These are phyloP conservation scores for Blastocystis sp. DNA, from an alignment of 352 stramenopile species.

Conservation along the genomic window DNA sequence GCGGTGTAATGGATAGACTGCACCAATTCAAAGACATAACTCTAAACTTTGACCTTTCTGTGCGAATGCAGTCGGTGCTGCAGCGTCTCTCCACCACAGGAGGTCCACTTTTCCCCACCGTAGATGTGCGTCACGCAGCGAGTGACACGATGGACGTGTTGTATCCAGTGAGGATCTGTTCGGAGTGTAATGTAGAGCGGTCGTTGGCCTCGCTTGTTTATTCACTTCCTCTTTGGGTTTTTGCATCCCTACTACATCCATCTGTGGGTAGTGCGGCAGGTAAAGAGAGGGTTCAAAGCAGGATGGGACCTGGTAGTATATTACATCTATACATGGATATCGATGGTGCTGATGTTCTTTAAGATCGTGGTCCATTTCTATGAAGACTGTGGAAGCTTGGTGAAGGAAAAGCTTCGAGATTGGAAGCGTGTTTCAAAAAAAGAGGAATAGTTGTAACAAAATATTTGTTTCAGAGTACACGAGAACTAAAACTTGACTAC, in stretches of 20 bases:
- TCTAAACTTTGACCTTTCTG: constrained; percentile 34
- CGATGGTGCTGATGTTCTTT: background rate
- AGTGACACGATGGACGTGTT: background rate
- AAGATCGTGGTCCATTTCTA: background rate
- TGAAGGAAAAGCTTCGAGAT: background rate
- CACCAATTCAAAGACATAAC: constrained; percentile 12
- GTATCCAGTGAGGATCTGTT: background rate
- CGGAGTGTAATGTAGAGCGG: background rate
- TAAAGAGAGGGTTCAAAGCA: background rate
- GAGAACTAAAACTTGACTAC: constrained; percentile 10
- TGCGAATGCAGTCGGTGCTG: constrained; percentile 24
- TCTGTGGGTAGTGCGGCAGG: background rate
- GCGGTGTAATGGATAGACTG: background rate
- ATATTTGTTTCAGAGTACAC: background rate
- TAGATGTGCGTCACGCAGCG: background rate
- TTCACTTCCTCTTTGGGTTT: constrained; percentile 18
- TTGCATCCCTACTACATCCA: constrained; percentile 25
- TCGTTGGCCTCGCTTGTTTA: background rate
- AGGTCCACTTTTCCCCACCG: constrained; percentile 21
- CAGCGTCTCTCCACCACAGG: constrained; percentile 14
- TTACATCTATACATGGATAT: background rate
- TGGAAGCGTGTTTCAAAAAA: background rate
- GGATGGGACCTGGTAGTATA: background rate
- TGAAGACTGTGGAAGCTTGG: background rate
- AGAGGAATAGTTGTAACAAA: background rate